These are phyloP conservation scores for Apiospora malaysiana DNA, from an alignment of 2,329 filamentous ascomycete genomes.

Conservation along the genomic window DNA sequence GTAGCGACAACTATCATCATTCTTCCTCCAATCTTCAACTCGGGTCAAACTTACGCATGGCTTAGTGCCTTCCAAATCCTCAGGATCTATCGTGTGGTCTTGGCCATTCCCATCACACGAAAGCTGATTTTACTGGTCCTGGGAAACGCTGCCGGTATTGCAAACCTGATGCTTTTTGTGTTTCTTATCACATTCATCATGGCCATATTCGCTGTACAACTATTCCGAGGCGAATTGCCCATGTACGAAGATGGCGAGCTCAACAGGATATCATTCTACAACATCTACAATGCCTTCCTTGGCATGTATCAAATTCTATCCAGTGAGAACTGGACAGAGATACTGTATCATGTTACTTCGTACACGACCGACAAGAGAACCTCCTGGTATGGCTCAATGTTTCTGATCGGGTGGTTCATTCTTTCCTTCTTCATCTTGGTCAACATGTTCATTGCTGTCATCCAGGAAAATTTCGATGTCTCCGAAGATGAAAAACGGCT, in stretches of 20 bases:
- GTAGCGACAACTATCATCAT: conserved; percentile 85
- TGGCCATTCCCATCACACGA: conserved; percentile 86
- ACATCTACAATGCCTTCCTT: conserved; percentile 94
- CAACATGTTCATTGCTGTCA: conserved; percentile 99
- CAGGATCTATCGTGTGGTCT: conserved; percentile 87
- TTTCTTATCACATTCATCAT: conserved; percentile 94
- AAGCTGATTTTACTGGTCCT: conserved; percentile 88
- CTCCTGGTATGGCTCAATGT: conserved; percentile 91
- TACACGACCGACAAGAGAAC: conserved; percentile 70
- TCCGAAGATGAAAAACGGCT: conserved; percentile 97
- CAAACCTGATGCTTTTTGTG: conserved; percentile 94
- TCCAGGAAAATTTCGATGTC: conserved; percentile 98
- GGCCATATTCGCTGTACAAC: conserved; percentile 89
- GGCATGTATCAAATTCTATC: conserved; percentile 98
- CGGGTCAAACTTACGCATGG: conserved; percentile 79
- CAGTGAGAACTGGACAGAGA: conserved; percentile 92
- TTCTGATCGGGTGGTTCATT: conserved; percentile 95
- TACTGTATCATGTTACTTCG: conserved; percentile 82
- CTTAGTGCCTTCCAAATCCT: conserved; percentile 93
- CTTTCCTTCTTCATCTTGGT: conserved; percentile 93
- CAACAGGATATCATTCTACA: conserved; percentile 78
- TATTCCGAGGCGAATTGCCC: conserved; percentile 88
- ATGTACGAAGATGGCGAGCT: conserved; percentile 64
- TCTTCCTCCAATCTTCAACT: conserved; percentile 77
- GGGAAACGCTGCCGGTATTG: conserved; percentile 88